Evolutionary conservation across 2,329 filamentous ascomycete species (phyloP).

Genomic region (Davidsoniella neocaledoniae): DNA sequence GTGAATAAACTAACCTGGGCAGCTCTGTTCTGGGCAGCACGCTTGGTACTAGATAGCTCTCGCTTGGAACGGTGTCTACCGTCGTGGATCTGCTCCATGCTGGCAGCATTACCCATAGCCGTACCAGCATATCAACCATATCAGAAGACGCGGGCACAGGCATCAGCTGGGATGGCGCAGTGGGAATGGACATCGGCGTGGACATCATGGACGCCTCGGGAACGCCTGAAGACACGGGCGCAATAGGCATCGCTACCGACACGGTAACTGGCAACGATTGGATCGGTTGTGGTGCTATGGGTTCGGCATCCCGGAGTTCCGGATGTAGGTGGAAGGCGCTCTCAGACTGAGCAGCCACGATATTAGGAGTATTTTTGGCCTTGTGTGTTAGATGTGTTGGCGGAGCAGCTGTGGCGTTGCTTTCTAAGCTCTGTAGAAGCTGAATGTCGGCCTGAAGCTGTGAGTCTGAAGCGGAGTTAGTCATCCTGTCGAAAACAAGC

Average conservation of each 20-base stretch:
- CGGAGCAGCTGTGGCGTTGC: not conserved
- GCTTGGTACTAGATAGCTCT: slow-evolving; percentile 87
- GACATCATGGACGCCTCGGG: slow-evolving; percentile 23
- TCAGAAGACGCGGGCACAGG: not conserved
- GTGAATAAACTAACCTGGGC: slow-evolving; percentile 56
- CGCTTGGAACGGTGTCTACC: slow-evolving; percentile 61
- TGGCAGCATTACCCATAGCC: slow-evolving; percentile 18
- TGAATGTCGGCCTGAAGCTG: slow-evolving; percentile 10
- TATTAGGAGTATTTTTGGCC: no score
- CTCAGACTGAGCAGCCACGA: not conserved
- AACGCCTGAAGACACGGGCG: slow-evolving; percentile 2
- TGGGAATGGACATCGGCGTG: slow-evolving; percentile 12
- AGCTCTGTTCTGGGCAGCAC: slow-evolving; percentile 88
- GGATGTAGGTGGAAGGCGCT: slow-evolving; percentile 1
- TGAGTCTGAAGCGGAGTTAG: not conserved
- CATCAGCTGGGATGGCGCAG: not conserved
- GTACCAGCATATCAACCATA: not conserved
- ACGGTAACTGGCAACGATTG: slow-evolving; percentile 1
- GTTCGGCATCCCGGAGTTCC: not conserved
- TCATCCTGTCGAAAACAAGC: no score
- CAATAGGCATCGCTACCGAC: not conserved
- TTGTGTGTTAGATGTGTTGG: no score
- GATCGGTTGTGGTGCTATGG: not conserved
- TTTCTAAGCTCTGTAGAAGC: slow-evolving; percentile 9
- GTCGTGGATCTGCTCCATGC: slow-evolving; percentile 25